Conservation (phyloP, 23 red algal genomes). For the Cyanidioschyzon merolae region DNA sequence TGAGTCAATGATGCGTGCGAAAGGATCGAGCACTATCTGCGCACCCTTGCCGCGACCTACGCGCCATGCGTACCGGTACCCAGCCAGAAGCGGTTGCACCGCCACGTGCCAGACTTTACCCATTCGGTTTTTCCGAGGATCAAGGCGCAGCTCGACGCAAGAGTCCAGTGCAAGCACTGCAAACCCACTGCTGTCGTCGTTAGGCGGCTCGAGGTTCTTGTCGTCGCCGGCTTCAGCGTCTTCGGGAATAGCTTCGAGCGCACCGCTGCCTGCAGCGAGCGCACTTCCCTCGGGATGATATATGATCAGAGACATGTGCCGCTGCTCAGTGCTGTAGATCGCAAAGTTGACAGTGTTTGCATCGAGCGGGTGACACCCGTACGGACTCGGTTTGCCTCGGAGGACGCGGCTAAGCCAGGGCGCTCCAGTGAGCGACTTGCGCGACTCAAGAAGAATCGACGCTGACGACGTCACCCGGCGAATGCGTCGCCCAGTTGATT, state of each 20-base stretch:
- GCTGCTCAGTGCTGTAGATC: slow-evolving; percentile 53
- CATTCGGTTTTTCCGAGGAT: slow-evolving; percentile 23
- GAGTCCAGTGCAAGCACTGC: slow-evolving; percentile 1
- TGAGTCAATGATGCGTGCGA: slow-evolving; percentile 43
- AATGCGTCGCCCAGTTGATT: neutral
- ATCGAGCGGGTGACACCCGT: neutral
- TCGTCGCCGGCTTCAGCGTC: slow-evolving; percentile 2
- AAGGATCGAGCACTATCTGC: slow-evolving; percentile 72
- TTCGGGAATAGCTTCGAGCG: neutral
- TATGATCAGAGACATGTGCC: slow-evolving; percentile 33
- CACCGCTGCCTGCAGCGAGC: neutral
- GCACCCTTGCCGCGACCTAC: slow-evolving; percentile 13
- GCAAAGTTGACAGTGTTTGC: slow-evolving; percentile 51
- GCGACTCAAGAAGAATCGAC: neutral
- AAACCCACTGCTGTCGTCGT: neutral
- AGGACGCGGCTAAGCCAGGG: neutral
- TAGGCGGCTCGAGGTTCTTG: neutral
- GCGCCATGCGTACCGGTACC: slow-evolving; percentile 10
- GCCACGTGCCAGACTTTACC: slow-evolving; percentile 73
- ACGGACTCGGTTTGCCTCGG: neutral
- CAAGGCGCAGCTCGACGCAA: slow-evolving; percentile 26
- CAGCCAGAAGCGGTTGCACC: slow-evolving; percentile 12
- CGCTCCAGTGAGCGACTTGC: neutral
- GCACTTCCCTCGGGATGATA: slow-evolving; percentile 20
- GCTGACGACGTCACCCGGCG: slow-evolving; percentile 3